These are phyloP conservation scores for Monascus ruber DNA, from an alignment of 2,329 filamentous ascomycete genomes.

Conservation along the genomic window DNA sequence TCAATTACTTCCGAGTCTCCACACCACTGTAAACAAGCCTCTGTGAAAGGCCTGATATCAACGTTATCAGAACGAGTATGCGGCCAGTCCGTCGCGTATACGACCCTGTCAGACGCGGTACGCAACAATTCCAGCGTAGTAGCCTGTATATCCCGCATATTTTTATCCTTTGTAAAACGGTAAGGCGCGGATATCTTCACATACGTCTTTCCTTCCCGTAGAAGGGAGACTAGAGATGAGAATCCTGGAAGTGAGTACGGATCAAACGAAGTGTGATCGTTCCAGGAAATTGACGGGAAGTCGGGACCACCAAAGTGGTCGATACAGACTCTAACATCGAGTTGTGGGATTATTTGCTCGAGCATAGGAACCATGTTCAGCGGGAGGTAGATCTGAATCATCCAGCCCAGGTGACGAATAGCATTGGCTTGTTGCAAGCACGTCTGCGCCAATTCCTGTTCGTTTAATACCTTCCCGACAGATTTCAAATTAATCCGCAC, in stretches of 20 bases:
- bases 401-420: slow-evolving; percentile 43
- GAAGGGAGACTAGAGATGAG: slow-evolving; percentile 35
- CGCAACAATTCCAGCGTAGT: slow-evolving; percentile 40
- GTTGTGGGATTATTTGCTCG: slow-evolving; percentile 36
- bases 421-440: slow-evolving; percentile 40
- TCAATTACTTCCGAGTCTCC: slow-evolving; percentile 33
- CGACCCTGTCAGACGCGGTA: slow-evolving; percentile 34
- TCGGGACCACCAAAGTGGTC: slow-evolving; percentile 48
- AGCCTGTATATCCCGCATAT: slow-evolving; percentile 36
- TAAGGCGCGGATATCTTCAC: slow-evolving; percentile 51
- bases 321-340: slow-evolving; percentile 45
- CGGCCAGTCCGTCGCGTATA: slow-evolving; percentile 55
- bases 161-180: slow-evolving; percentile 37
- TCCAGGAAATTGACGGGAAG: slow-evolving; percentile 13
- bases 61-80: slow-evolving; percentile 50
- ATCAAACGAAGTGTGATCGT: slow-evolving; percentile 15
- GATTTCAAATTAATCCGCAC: slow-evolving; percentile 50
- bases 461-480: slow-evolving; percentile 31
- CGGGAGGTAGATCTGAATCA: slow-evolving; percentile 47
- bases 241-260: slow-evolving; percentile 42
- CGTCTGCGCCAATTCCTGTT: slow-evolving; percentile 29
- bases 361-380: slow-evolving; percentile 41
- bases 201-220: slow-evolving; percentile 39
- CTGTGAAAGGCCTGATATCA: slow-evolving; percentile 45
- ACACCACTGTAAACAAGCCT: slow-evolving; percentile 44